Evolutionary conservation across 1,139 yeast genomes (phyloP), one percentile per base, ranked within the genome.

Genomic region (Yamadazyma sp.): DNA sequence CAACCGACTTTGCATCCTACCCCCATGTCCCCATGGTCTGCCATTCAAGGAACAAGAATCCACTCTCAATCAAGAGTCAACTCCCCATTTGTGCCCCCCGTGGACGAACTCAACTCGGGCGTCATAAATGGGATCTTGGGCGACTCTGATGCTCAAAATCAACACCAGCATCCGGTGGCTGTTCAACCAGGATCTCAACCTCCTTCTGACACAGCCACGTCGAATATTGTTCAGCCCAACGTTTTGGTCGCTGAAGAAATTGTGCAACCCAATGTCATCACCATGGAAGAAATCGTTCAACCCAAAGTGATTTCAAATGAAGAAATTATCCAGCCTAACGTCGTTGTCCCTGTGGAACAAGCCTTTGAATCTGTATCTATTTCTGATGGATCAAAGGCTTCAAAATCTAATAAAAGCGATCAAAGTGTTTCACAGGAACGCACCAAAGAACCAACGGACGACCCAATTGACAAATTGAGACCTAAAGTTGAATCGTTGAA

Each of bases 11-110:
- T 40, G n/a, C 75, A 66, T 44, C 66, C 69, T 2, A 53, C 66
- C n/a, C 74, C 75, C 4, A 54, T 66, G 38, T 69, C 75, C 1
- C 76, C 77, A 4, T 70, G 76, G 76, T 17, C 30, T 7, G 28
- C 34, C 14, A 22, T 23, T 23, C 28, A 23, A 14, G 33, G 33
- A 2, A 49, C 69, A 4, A 60, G 64, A 7, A 53, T 58, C 11
- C 72, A 62, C 39, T 54, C 66, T 4, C 61, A 50, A 44, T 69
- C 75, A 12, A 53, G 77, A 25, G 73, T 66, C 12, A 59, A 55
- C 42, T 70, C 76, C 3, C 77, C 77, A 2, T 72, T 71, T 49
- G 64, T 64, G 15, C 36, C 42, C 18, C 62, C 63, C 15, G 36
- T 37, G 9, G 32, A 27, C 25, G 29, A 34, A 14, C 26, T 34